Conservation (phyloP, 2,329 filamentous ascomycete species). For the Orbilia oligospora region DNA sequence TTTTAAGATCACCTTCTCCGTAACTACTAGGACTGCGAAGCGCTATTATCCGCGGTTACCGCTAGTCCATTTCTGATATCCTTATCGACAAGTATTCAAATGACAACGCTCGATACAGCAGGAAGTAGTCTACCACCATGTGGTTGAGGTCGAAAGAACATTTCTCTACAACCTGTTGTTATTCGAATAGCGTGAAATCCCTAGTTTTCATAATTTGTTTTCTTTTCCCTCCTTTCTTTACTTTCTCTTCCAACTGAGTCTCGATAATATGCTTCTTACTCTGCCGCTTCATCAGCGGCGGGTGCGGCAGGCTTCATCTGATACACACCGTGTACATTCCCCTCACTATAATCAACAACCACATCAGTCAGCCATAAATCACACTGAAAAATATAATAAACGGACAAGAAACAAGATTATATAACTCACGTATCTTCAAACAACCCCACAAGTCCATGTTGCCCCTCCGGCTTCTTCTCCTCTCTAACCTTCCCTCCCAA, state of each 20-base stretch:
- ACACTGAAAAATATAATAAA: too few relatives aligned
- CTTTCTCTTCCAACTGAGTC: background rate
- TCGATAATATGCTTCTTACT: constrained; percentile 10
- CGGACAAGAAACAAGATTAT: too few relatives aligned
- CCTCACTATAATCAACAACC: constrained; percentile 26
- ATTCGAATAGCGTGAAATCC: background rate
- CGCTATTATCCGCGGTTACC: background rate
- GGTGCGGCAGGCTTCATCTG: constrained; percentile 37
- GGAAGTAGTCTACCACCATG: background rate
- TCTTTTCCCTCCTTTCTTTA: background rate
- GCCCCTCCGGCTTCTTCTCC: constrained; percentile 51
- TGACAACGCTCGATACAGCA: background rate
- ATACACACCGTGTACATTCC: constrained; percentile 57
- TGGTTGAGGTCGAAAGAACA: background rate
- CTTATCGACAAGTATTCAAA: constrained; percentile 4
- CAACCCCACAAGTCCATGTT: constrained; percentile 52
- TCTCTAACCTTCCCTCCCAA: constrained; percentile 50
- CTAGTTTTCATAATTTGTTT: background rate
- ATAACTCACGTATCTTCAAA: constrained; percentile 57
- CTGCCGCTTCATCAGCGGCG: constrained; percentile 26
- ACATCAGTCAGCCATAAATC: constrained; percentile 5
- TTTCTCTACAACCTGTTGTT: background rate
- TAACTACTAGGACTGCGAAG: background rate
- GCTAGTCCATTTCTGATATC: background rate
- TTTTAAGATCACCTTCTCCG: background rate